Evolutionary conservation across 148 eudicot genomes (phyloP).

Genomic region (Camellia lanceoleosa): DNA sequence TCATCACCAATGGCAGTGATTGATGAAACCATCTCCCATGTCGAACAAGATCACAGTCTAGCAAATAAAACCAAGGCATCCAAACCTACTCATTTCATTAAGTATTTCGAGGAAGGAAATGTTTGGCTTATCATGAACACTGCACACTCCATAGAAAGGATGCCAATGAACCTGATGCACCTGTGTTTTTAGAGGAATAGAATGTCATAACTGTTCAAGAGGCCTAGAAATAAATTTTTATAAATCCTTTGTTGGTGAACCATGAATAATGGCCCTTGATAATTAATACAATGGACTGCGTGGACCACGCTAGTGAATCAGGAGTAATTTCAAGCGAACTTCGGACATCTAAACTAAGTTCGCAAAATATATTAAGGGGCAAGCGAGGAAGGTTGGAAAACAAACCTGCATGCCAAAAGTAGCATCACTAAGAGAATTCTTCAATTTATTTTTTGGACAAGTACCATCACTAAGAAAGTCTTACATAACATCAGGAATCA

Average conservation of each 20-base stretch:
- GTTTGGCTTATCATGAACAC: neutral
- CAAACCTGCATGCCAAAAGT: neutral
- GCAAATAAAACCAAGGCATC: neutral
- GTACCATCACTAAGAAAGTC: neutral
- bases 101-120: neutral
- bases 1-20: neutral
- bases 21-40: neutral
- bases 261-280: neutral
- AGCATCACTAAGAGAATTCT: neutral
- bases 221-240: neutral
- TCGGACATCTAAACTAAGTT: neutral
- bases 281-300: slow-evolving; percentile 7
- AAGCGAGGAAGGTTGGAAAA: neutral
- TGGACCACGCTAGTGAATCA: neutral
- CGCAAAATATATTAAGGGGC: neutral
- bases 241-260: neutral
- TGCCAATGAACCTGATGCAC: neutral
- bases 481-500: neutral
- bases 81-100: neutral
- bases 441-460: too few species aligned
- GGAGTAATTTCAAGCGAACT: neutral
- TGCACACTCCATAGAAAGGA: neutral
- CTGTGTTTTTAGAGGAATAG: neutral
- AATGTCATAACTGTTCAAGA: neutral
- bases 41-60: neutral